Evolutionary conservation across 768 basidiomycete genomes (phyloP).

Genomic region (Mycena capillaripes): DNA sequence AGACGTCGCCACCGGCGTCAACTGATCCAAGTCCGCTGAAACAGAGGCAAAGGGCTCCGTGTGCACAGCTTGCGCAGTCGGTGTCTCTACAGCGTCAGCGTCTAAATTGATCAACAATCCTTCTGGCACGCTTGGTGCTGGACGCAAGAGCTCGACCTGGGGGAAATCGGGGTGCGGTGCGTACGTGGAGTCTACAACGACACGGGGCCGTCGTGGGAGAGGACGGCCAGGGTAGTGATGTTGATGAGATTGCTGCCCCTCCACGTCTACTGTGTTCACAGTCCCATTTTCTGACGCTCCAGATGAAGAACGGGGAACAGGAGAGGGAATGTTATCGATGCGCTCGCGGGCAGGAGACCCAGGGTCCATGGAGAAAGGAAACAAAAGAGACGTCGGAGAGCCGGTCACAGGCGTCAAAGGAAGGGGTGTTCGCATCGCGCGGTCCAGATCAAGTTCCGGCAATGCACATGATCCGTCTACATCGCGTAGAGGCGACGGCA

Average conservation of each 20-base stretch:
- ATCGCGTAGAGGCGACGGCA: constrained; percentile 48
- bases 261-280: constrained; percentile 17
- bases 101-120: constrained; percentile 72
- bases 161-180: constrained; percentile 45
- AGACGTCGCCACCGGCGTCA: constrained; percentile 3
- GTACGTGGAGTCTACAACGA: constrained; percentile 52
- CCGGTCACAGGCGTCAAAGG: constrained; percentile 51
- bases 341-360: neutral
- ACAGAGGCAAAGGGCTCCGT: constrained; percentile 1
- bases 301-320: constrained; percentile 9
- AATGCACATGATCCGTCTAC: constrained; percentile 29
- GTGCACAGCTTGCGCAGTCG: neutral
- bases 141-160: constrained; percentile 29
- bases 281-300: neutral
- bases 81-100: constrained; percentile 52
- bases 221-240: constrained; percentile 71
- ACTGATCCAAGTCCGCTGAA: constrained; percentile 5
- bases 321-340: neutral
- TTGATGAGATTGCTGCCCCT: constrained; percentile 49
- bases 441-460: constrained; percentile 45
- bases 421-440: constrained; percentile 53
- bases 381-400: constrained; percentile 30
- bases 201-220: constrained; percentile 59
- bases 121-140: constrained; percentile 53
- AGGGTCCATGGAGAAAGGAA: constrained; percentile 2